phyloP scores from a whole-genome alignment of 2,329 filamentous ascomycete species.

The Lecanoromycetidae sp. region DNA sequence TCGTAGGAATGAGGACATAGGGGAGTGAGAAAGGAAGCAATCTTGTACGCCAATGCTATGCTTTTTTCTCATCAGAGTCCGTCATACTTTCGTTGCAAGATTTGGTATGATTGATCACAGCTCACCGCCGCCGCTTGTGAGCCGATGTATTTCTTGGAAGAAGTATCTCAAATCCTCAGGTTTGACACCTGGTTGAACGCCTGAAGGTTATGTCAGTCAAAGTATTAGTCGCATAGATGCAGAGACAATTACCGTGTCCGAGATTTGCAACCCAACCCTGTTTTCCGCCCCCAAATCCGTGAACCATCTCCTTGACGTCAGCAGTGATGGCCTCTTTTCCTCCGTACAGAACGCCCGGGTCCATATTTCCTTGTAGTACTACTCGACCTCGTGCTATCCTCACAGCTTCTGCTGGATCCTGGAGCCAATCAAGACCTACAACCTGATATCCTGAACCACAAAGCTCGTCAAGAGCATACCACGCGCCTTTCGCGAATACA shows the following conservation, averaged over 20 bases:
- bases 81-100: neutral
- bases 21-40: slow-evolving; percentile 29
- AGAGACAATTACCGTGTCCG: slow-evolving; percentile 61
- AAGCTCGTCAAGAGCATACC: slow-evolving; percentile 80
- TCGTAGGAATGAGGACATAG: slow-evolving; percentile 48
- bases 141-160: slow-evolving; percentile 77
- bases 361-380: slow-evolving; percentile 87
- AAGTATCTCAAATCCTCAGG: slow-evolving; percentile 89
- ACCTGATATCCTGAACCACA: slow-evolving; percentile 87
- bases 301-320: slow-evolving; percentile 74
- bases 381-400: slow-evolving; percentile 66
- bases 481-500: slow-evolving; percentile 94
- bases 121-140: slow-evolving; percentile 3
- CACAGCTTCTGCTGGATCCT: slow-evolving; percentile 75
- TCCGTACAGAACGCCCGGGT: slow-evolving; percentile 86
- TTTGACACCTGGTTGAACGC: slow-evolving; percentile 83
- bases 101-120: neutral
- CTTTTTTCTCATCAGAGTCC: neutral
- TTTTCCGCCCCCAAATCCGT: slow-evolving; percentile 70
- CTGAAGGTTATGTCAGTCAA: neutral
- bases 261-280: slow-evolving; percentile 96
- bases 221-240: neutral
- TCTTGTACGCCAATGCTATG: neutral
- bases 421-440: slow-evolving; percentile 88
- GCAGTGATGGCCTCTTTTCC: slow-evolving; percentile 66